Conservation (phyloP, 2,329 filamentous ascomycete genomes). For the Macrophomina pseudophaseolina region DNA sequence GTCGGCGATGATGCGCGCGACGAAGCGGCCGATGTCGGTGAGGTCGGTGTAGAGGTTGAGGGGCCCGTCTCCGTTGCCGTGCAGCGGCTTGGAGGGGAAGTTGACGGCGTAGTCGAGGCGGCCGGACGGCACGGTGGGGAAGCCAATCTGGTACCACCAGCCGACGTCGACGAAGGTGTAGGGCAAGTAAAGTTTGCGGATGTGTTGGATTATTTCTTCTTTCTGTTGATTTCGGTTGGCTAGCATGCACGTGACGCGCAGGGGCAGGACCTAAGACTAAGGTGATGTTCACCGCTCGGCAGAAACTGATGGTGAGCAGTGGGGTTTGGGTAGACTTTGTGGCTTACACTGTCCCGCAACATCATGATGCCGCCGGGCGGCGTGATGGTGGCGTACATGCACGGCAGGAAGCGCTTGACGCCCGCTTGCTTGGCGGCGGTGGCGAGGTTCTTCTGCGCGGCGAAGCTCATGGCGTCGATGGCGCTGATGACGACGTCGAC, state of each 20-base stretch:
- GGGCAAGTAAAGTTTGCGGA: constrained; percentile 55
- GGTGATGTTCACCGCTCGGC: no score
- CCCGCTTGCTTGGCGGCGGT: constrained; percentile 38
- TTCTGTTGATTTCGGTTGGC: constrained; percentile 44
- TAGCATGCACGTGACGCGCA: no score
- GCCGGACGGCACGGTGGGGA: constrained; percentile 52
- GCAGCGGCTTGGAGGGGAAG: not conserved
- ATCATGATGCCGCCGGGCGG: constrained; percentile 49
- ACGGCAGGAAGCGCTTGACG: constrained; percentile 41
- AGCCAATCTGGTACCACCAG: constrained; percentile 61
- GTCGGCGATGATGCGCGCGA: constrained; percentile 58
- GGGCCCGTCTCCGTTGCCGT: constrained; percentile 45
- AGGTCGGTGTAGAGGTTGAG: constrained; percentile 53
- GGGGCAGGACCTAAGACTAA: no score
- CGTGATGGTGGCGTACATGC: constrained; percentile 45
- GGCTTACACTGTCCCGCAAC: constrained; percentile 46
- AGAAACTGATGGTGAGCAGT: no score
- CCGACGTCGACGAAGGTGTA: constrained; percentile 65
- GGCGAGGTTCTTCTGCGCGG: constrained; percentile 35
- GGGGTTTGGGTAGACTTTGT: no score
- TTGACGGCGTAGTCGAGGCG: constrained; percentile 38
- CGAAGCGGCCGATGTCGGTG: constrained; percentile 58
- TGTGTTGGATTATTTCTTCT: constrained; percentile 56
- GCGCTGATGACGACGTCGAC: constrained; percentile 44
- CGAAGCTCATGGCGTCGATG: constrained; percentile 29